These are phyloP conservation scores for Diaporthe citri DNA, from an alignment of 2,329 filamentous ascomycete genomes.

Conservation along the genomic window DNA sequence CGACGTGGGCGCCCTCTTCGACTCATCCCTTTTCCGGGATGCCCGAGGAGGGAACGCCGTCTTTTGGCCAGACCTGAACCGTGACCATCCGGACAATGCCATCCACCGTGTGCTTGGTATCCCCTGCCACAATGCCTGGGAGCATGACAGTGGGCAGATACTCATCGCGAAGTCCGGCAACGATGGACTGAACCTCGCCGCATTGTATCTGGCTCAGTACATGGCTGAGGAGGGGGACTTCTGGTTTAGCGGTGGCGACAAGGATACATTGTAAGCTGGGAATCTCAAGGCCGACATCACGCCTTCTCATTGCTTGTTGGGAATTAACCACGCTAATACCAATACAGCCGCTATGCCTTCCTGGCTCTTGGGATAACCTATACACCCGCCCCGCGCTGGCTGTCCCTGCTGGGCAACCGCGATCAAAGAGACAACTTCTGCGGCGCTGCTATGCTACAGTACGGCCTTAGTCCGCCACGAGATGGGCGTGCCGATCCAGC, in stretches of 20 bases:
- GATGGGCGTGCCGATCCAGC: conserved; percentile 14
- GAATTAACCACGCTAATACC: neutral
- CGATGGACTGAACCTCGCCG: conserved; percentile 37
- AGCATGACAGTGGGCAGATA: conserved; percentile 39
- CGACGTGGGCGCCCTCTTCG: conserved; percentile 29
- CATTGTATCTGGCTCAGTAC: conserved; percentile 36
- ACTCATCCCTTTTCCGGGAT: conserved; percentile 31
- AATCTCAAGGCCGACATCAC: neutral
- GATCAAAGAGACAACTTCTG: conserved; percentile 31
- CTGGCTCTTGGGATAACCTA: conserved; percentile 38
- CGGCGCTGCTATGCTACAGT: conserved; percentile 40
- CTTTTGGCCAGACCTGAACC: conserved; percentile 40
- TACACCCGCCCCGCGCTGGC: conserved; percentile 39
- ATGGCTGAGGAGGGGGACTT: conserved; percentile 39
- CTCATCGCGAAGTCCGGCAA: conserved; percentile 39
- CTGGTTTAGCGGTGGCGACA: conserved; percentile 40
- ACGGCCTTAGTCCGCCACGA: conserved; percentile 31
- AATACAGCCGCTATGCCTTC: conserved; percentile 38
- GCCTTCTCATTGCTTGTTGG: neutral
- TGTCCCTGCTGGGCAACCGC: conserved; percentile 37
- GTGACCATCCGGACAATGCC: conserved; percentile 40
- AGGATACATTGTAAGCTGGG: conserved; percentile 38
- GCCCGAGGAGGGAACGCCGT: conserved; percentile 28
- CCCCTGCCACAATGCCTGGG: conserved; percentile 39
- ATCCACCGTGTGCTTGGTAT: conserved; percentile 38